A percentile compares a stretch with the other conserved stretches of the same genome.
phyloP scores from a whole-genome alignment of 2,329 filamentous ascomycete species.

The Corinectria fuckeliana region DNA sequence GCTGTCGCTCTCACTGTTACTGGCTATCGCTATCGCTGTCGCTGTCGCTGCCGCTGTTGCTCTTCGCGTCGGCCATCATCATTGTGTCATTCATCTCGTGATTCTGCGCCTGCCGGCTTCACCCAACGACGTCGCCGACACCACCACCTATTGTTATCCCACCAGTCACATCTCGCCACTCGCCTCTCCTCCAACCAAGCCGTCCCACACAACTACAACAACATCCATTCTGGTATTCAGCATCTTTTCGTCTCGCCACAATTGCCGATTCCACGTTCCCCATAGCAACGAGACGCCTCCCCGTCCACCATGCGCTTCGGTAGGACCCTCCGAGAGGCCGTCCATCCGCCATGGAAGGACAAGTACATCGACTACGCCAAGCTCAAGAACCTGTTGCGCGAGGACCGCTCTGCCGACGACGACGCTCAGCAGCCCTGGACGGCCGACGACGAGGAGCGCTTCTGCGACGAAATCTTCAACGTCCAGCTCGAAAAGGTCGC shows the following conservation, averaged over 20 bases:
- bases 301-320: conserved; percentile 81
- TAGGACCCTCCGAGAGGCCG: conserved; percentile 79
- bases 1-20: background rate
- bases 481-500: conserved; percentile 95
- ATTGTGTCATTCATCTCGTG: background rate
- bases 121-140: background rate
- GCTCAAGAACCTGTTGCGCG: conserved; percentile 87
- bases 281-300: conserved; percentile 4
- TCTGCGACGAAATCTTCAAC: conserved; percentile 95
- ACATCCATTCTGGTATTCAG: background rate
- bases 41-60: background rate
- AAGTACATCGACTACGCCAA: conserved; percentile 96
- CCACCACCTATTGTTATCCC: background rate
- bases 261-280: conserved; percentile 7
- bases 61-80: background rate
- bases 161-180: background rate
- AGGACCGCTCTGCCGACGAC: conserved; percentile 69
- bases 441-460: conserved; percentile 89
- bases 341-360: conserved; percentile 88
- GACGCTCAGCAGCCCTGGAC: conserved; percentile 75
- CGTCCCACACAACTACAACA: background rate
- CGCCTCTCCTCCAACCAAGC: background rate
- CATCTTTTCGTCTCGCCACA: conserved; percentile 6
- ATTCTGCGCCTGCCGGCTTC: background rate
- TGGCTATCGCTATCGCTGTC: background rate